Conservation (phyloP, 306 rosid genomes). For the Trifolium fragiferum region DNA sequence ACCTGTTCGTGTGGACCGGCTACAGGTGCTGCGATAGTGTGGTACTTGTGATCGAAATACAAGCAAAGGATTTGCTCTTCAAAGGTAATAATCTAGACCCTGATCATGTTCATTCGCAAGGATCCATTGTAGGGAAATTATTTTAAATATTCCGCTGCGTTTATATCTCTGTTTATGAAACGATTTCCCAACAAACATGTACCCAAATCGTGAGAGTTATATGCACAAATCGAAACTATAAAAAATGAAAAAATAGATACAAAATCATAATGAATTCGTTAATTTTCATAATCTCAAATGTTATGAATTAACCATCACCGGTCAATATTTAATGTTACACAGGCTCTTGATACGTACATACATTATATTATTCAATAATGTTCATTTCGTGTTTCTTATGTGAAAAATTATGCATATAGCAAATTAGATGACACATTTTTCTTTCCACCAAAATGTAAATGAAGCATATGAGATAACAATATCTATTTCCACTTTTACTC, state of each 20-base stretch:
- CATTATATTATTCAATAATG: neutral
- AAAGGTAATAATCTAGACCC: no score
- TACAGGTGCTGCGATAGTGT: no score
- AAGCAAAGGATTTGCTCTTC: no score
- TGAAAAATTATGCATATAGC: neutral
- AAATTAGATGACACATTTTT: neutral
- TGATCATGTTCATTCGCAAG: no score
- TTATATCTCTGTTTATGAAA: no score
- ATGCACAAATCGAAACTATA: neutral
- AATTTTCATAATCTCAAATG: neutral
- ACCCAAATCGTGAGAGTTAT: neutral
- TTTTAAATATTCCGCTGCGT: no score
- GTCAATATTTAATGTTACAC: neutral
- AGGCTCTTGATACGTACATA: neutral
- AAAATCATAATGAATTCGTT: neutral
- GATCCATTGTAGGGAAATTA: no score
- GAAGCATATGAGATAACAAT: conserved; percentile 29
- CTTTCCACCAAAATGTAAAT: conserved; percentile 26
- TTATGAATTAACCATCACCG: neutral
- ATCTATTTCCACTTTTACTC: neutral
- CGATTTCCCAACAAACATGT: no score
- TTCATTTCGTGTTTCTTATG: neutral
- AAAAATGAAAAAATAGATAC: neutral
- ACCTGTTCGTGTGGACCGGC: no score
- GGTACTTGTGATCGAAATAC: no score